phyloP scores from a whole-genome alignment of 495 filamentous ascomycete genomes.

The Penicillium lividum region DNA sequence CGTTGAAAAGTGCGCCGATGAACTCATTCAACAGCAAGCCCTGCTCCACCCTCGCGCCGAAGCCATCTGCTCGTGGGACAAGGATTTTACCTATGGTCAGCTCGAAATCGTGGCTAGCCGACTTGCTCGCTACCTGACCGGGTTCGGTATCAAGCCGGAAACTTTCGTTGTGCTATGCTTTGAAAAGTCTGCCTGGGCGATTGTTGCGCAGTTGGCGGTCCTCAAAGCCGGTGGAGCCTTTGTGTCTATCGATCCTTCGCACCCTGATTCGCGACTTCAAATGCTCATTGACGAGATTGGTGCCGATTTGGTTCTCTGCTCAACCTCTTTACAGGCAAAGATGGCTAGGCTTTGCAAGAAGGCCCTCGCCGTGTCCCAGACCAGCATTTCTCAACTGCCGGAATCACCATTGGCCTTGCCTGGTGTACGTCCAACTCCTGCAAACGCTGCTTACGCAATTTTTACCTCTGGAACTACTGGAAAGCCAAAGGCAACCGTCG shows the following conservation, averaged over 20 bases:
- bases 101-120: conserved; percentile 39
- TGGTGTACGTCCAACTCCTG: conserved; percentile 16
- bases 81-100: conserved; percentile 46
- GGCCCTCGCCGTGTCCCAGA: conserved; percentile 32
- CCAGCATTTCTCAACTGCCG: conserved; percentile 32
- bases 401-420: conserved; percentile 19
- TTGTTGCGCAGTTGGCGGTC: conserved; percentile 56
- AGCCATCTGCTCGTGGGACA: conserved; percentile 53
- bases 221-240: conserved; percentile 61
- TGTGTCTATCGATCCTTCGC: conserved; percentile 56
- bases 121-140: conserved; percentile 37
- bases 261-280: conserved; percentile 55
- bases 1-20: conserved; percentile 48
- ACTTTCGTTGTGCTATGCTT: conserved; percentile 55
- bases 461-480: conserved; percentile 56
- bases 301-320: conserved; percentile 43
- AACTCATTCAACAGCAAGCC: conserved; percentile 46
- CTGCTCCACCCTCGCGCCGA: conserved; percentile 30
- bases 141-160: conserved; percentile 46
- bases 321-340: conserved; percentile 32
- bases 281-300: conserved; percentile 53
- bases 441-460: conserved; percentile 48
- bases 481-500: conserved; percentile 50
- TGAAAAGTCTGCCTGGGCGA: conserved; percentile 57
- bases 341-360: conserved; percentile 33